A percentile compares a stretch with the other conserved stretches of the same genome.
Conservation (phyloP, 345 rosid species). For the Draba incana region DNA sequence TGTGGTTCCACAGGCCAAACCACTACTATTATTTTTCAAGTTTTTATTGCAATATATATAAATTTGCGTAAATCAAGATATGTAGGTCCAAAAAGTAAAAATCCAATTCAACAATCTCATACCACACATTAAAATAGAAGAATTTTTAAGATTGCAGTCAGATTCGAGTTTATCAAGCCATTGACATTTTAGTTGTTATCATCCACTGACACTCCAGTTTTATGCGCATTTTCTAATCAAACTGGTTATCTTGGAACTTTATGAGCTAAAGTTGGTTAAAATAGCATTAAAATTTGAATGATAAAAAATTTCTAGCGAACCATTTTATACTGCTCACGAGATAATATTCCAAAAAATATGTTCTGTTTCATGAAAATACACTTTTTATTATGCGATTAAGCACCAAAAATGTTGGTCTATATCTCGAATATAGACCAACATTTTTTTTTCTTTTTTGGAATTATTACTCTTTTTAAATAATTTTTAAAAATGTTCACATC, state of each 20-base stretch:
- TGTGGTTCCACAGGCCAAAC: conserved; percentile 27
- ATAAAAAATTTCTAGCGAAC: too few species aligned
- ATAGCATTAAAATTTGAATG: too few species aligned
- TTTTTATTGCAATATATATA: conserved; percentile 7
- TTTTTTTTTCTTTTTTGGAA: too few species aligned
- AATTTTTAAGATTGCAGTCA: conserved; percentile 19
- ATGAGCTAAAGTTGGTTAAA: conserved; percentile 8
- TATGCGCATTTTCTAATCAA: not conserved
- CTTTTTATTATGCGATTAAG: too few species aligned
- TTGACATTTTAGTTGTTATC: conserved; percentile 25
- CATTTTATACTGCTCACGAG: too few species aligned
- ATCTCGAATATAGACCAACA: too few species aligned
- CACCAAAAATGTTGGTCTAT: too few species aligned
- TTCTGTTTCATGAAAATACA: too few species aligned
- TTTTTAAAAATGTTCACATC: not conserved
- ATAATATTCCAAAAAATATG: too few species aligned
- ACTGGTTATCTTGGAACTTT: not conserved
- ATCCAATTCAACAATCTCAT: conserved; percentile 30
- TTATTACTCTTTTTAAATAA: not conserved
- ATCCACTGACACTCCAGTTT: conserved; percentile 26
- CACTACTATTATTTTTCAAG: conserved; percentile 9
- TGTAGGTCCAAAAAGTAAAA: conserved; percentile 41
- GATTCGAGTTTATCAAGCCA: conserved; percentile 41
- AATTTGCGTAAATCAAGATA: conserved; percentile 36
- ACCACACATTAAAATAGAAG: conserved; percentile 34